Percentiles rank a stretch among this genome's conserved stretches.
Evolutionary conservation across 305 asterid species (phyloP).

Genomic region (Plantago coronopus): DNA sequence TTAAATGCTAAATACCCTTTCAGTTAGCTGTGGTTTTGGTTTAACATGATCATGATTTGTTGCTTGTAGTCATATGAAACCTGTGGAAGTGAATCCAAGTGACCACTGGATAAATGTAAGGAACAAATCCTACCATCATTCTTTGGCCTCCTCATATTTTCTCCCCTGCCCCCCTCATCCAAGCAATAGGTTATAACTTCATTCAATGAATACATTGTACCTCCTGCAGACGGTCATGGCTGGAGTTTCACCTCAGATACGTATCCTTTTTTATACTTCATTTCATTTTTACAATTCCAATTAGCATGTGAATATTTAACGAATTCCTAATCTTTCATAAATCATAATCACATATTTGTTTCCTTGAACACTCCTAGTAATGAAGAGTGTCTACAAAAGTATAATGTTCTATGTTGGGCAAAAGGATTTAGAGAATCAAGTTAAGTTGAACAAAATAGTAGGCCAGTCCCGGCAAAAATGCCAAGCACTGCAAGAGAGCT

Average conservation of each 20-base stretch:
- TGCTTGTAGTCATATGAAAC: slow-evolving; percentile 79
- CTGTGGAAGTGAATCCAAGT: slow-evolving; percentile 78
- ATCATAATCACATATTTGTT: slow-evolving; percentile 13
- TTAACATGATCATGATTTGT: slow-evolving; percentile 28
- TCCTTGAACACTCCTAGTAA: slow-evolving; percentile 47
- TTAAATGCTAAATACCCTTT: slow-evolving; percentile 1
- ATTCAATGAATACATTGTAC: slow-evolving; percentile 21
- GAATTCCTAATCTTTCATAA: slow-evolving; percentile 7
- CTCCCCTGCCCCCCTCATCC: slow-evolving; percentile 10
- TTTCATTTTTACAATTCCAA: not conserved
- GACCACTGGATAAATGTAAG: slow-evolving; percentile 95
- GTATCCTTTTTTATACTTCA: slow-evolving; percentile 38
- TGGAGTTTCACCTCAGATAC: slow-evolving; percentile 79
- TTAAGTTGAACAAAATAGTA: slow-evolving; percentile 68
- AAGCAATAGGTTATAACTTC: slow-evolving; percentile 14
- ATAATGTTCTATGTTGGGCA: slow-evolving; percentile 82
- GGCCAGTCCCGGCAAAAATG: slow-evolving; percentile 85
- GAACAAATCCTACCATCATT: slow-evolving; percentile 17
- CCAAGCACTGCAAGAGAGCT: slow-evolving; percentile 81
- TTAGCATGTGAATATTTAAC: not conserved
- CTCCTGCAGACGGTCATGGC: slow-evolving; percentile 74
- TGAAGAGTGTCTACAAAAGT: slow-evolving; percentile 77
- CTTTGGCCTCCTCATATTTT: slow-evolving; percentile 15
- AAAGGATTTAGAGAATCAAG: slow-evolving; percentile 86
- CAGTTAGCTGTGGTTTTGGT: slow-evolving; percentile 17